Evolutionary conservation across 495 filamentous ascomycete species (phyloP).

Genomic region (Hyaloscypha finlandica): DNA sequence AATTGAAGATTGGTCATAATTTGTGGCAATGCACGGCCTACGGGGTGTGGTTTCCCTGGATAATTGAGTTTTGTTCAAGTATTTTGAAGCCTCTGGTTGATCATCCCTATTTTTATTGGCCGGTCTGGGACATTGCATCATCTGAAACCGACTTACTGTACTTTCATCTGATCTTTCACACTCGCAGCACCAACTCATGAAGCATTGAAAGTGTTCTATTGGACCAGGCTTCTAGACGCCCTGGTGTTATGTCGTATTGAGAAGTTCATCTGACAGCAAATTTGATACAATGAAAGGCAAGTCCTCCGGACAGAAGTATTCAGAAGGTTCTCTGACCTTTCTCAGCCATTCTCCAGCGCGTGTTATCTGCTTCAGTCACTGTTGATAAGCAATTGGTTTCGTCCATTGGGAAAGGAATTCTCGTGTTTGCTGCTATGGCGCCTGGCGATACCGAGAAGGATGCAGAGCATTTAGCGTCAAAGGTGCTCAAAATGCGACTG

Average conservation of each 20-base stretch:
- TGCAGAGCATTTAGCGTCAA: constrained; percentile 76
- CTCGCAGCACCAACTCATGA: neutral
- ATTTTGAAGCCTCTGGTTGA: no score
- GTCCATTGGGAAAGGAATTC: constrained; percentile 82
- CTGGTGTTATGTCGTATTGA: neutral
- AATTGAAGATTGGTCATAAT: neutral
- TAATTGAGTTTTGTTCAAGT: neutral
- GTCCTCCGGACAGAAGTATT: neutral
- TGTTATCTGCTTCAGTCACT: constrained; percentile 96
- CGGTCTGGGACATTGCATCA: neutral
- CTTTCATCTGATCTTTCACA: neutral
- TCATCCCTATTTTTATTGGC: neutral
- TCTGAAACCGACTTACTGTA: neutral
- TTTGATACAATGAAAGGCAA: constrained; percentile 47
- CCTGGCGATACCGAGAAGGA: constrained; percentile 91
- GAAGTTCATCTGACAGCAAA: neutral
- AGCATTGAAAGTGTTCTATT: neutral
- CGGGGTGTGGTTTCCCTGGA: neutral
- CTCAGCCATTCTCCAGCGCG: constrained; percentile 88
- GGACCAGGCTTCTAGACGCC: no score
- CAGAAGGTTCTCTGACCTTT: constrained; percentile 6
- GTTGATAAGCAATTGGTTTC: constrained; percentile 92
- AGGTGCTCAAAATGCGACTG: constrained; percentile 84
- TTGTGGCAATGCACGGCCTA: neutral
- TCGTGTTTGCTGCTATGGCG: constrained; percentile 89